Evolutionary conservation across 1,284 basidiomycete genomes (phyloP).

Genomic region (Ustilago cynodontis): DNA sequence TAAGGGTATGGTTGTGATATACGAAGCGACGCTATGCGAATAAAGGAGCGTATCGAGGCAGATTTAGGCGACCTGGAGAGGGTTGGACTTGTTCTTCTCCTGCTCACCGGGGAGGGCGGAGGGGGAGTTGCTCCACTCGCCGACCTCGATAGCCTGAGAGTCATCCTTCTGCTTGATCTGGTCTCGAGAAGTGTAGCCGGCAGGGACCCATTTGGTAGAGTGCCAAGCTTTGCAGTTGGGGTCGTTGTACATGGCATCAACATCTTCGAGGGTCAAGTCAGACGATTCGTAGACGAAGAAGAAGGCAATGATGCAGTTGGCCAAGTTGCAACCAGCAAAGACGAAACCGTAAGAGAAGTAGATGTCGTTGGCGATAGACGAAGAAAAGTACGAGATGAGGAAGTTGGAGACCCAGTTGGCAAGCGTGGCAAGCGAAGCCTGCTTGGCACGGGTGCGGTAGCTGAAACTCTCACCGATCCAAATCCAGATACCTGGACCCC

Average conservation of each 20-base stretch:
- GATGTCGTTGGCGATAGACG: slow-evolving; percentile 60
- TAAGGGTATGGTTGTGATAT: not conserved
- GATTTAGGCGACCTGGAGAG: slow-evolving; percentile 40
- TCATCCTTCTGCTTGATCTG: slow-evolving; percentile 57
- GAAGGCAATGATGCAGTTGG: slow-evolving; percentile 77
- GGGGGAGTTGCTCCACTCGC: slow-evolving; percentile 53
- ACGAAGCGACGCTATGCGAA: not conserved
- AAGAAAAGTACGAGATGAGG: slow-evolving; percentile 78
- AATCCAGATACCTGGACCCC: slow-evolving; percentile 72
- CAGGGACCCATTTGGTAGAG: slow-evolving; percentile 72
- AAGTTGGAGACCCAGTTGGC: slow-evolving; percentile 80
- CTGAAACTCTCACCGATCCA: slow-evolving; percentile 77
- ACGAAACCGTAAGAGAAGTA: slow-evolving; percentile 80
- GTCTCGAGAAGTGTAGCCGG: slow-evolving; percentile 56
- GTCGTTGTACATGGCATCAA: slow-evolving; percentile 83
- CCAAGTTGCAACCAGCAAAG: slow-evolving; percentile 74
- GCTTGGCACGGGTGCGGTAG: slow-evolving; percentile 80
- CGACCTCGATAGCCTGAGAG: slow-evolving; percentile 46
- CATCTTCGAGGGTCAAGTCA: slow-evolving; percentile 78
- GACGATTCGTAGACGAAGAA: slow-evolving; percentile 83
- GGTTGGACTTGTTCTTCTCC: slow-evolving; percentile 58
- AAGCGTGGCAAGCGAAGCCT: slow-evolving; percentile 79
- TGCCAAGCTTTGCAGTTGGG: slow-evolving; percentile 78
- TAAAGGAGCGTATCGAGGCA: not conserved
- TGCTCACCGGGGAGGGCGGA: slow-evolving; percentile 51